These are phyloP conservation scores for Collybiopsis confluens DNA, from an alignment of 768 basidiomycete genomes.

Conservation along the genomic window DNA sequence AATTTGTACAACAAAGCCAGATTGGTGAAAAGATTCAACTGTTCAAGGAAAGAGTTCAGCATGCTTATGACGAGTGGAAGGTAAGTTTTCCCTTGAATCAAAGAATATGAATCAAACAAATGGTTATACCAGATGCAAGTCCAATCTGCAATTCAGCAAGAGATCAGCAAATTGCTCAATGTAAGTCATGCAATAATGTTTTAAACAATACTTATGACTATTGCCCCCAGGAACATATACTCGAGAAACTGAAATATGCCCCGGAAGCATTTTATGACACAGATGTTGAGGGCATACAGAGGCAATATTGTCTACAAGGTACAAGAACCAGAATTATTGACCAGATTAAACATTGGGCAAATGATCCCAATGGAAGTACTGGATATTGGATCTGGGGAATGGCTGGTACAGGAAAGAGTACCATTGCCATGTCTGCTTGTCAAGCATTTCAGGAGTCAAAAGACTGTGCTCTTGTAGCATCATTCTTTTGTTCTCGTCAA, in stretches of 20 bases:
- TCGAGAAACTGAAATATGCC: not conserved
- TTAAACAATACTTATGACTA: too few species aligned
- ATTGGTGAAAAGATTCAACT: too few species aligned
- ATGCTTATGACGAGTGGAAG: too few species aligned
- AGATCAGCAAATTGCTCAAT: too few species aligned
- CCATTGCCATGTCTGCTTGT: slow-evolving; percentile 1
- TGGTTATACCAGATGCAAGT: too few species aligned
- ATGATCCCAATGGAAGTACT: not conserved
- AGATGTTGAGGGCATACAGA: not conserved
- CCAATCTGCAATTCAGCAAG: too few species aligned
- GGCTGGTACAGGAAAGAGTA: slow-evolving; percentile 4
- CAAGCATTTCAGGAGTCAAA: not conserved
- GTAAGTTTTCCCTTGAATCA: too few species aligned
- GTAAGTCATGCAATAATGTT: too few species aligned
- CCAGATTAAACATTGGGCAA: not conserved
- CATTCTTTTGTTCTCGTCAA: slow-evolving; percentile 9
- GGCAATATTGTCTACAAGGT: not conserved
- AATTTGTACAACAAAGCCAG: too few species aligned
- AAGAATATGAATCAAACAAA: too few species aligned
- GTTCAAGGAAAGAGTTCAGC: too few species aligned
- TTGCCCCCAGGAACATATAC: not conserved
- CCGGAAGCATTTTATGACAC: not conserved
- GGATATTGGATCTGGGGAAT: slow-evolving; percentile 4
- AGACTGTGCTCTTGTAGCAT: not conserved
- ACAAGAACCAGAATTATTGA: not conserved